Base-by-base conservation (phyloP, 169 alveolate genomes). In the Plasmodium billcollinsi region DNA sequence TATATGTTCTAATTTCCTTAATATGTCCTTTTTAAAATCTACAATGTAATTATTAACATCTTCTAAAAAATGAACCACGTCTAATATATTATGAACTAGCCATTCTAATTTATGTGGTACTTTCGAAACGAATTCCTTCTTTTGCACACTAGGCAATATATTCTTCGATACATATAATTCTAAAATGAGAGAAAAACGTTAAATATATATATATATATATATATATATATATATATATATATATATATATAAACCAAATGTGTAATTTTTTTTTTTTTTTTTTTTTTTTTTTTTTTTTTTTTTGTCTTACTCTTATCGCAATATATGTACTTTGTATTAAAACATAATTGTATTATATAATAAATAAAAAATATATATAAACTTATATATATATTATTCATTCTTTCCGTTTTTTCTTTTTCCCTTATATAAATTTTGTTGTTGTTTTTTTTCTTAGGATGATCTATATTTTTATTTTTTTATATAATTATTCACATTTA, bases 21-120 rank as follows among this genome's bases (percentile, higher is more conserved):
- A 47, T 56, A 78, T 21, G 18, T 78, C 89, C 24, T 78, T 78
- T 21, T 78, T 78, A 65, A 65, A 78, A 52, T 78, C 89, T 54
- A 78, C 54, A 43, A 78, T 50, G 26, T 78, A 78, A 52, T 78
- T 78, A 45, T 78, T 78, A 59, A 78, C 66, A 59, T 78, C 71
- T 33, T 78, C 89, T 45, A 78, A 21, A 47, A 59, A 78, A 24
- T 78, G 71, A 2, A 78, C 70, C 7, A 78, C 71, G 1, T 66
- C 89, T 52, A 67, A 20, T 3, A 78, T 66, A 29, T 78, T 78
- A 43, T 78, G 73, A n/a, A 66, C 78, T 58, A 78, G 26, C 21
- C 78, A 47, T 26, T 78, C 89, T 5, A 67, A 56, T 29, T 26
- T 78, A 59, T n/a, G 50, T 20, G 69, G 65, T 43, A 52, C 3